Percentiles rank a stretch among this genome's conserved stretches.
phyloP scores from a whole-genome alignment of 768 basidiomycete species.

The Ramaria sp. region DNA sequence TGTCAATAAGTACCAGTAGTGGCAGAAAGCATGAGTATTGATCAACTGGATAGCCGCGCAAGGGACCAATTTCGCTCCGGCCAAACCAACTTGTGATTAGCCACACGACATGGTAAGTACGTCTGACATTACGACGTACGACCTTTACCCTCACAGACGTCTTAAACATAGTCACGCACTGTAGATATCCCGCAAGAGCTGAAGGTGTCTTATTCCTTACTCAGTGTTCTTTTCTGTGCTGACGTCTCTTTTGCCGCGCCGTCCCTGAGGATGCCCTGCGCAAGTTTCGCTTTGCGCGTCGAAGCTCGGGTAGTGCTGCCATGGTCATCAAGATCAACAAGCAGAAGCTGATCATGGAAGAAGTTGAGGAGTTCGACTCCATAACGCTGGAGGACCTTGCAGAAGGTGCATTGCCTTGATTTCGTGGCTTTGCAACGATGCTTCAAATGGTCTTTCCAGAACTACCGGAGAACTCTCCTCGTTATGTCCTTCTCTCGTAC shows the following conservation, averaged over 20 bases:
- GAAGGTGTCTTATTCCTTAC: constrained; percentile 25
- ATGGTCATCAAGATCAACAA: constrained; percentile 90
- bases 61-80: too few species aligned
- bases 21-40: too few species aligned
- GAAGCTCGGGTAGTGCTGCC: constrained; percentile 59
- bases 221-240: background rate
- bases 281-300: constrained; percentile 72
- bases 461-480: constrained; percentile 77
- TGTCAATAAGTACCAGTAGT: too few species aligned
- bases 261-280: constrained; percentile 43
- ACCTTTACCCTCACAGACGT: background rate
- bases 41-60: too few species aligned
- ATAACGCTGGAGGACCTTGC: constrained; percentile 76
- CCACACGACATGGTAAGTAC: too few species aligned
- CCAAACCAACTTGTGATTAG: too few species aligned
- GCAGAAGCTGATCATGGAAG: constrained; percentile 66
- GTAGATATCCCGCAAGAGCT: constrained; percentile 79
- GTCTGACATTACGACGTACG: too few species aligned
- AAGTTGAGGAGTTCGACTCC: constrained; percentile 68
- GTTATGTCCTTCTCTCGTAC: constrained; percentile 79
- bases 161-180: constrained; percentile 44
- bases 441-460: constrained; percentile 33
- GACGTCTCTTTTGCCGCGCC: background rate
- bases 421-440: background rate
- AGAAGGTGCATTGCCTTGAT: constrained; percentile 45